These are phyloP conservation scores for Hanseniaspora gamundiae DNA, from an alignment of 1,139 yeast species.

Conservation along the genomic window DNA sequence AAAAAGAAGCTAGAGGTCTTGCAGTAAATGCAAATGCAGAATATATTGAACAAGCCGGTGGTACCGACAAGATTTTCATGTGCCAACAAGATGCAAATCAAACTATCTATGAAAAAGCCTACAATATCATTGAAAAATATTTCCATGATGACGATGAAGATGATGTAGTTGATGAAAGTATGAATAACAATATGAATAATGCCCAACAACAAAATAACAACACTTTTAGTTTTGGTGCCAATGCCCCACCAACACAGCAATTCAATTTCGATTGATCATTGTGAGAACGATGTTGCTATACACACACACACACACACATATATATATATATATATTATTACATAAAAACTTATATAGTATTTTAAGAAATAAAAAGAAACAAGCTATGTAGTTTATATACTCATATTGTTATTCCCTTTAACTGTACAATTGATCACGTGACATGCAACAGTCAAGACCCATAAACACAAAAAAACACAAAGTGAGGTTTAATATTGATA, in stretches of 20 bases:
- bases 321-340: neutral
- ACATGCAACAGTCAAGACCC: no score
- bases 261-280: slow-evolving; percentile 25
- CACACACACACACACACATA: no score
- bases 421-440: no score
- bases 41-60: slow-evolving; percentile 94
- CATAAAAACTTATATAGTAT: no score
- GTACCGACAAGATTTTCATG: slow-evolving; percentile 90
- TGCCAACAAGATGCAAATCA: slow-evolving; percentile 89
- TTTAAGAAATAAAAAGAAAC: no score
- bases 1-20: slow-evolving; percentile 63
- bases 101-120: slow-evolving; percentile 86
- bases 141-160: slow-evolving; percentile 74
- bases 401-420: no score
- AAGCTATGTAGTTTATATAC: no score
- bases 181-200: slow-evolving; percentile 5
- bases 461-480: no score
- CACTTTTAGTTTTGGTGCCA: slow-evolving; percentile 5
- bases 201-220: neutral
- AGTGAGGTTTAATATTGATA: no score
- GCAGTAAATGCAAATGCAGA: slow-evolving; percentile 76
- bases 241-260: slow-evolving; percentile 3
- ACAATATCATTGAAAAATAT: slow-evolving; percentile 77
- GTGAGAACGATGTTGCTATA: no score
- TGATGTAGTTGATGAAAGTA: slow-evolving; percentile 27